Conservation (phyloP, 257 asterid genomes). For the Fraxinus excelsior region DNA sequence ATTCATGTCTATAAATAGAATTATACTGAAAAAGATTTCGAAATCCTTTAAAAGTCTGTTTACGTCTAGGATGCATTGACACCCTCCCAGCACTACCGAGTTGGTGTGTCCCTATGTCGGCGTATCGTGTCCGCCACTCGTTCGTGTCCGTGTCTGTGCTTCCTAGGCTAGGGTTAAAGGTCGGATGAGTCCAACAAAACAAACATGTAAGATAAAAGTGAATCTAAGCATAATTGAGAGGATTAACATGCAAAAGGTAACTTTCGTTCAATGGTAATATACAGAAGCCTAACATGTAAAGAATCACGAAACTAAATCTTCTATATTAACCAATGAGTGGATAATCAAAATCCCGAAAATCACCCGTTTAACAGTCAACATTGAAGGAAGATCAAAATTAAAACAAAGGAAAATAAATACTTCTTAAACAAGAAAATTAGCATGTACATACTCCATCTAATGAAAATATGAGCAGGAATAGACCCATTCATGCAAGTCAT, state of each 20-base stretch:
- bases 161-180: not conserved
- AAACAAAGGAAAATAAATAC: constrained; percentile 2
- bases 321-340: not conserved
- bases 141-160: too few species aligned
- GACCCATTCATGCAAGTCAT: not conserved
- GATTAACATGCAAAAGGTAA: not conserved
- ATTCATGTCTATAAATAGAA: not conserved
- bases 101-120: too few species aligned
- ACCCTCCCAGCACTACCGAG: too few species aligned
- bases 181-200: not conserved
- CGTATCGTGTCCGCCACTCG: too few species aligned
- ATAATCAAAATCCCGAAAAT: not conserved
- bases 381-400: not conserved
- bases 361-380: not conserved
- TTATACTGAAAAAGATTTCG: not conserved
- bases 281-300: not conserved
- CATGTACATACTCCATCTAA: not conserved
- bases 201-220: not conserved
- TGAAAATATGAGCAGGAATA: constrained; percentile 4
- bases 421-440: not conserved
- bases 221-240: not conserved
- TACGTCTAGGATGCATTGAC: too few species aligned
- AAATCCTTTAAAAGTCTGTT: not conserved
- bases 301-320: not conserved
- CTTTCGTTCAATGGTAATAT: not conserved